Base-by-base conservation (phyloP, 495 filamentous ascomycete species). In the Opeltia flavorubescens region DNA sequence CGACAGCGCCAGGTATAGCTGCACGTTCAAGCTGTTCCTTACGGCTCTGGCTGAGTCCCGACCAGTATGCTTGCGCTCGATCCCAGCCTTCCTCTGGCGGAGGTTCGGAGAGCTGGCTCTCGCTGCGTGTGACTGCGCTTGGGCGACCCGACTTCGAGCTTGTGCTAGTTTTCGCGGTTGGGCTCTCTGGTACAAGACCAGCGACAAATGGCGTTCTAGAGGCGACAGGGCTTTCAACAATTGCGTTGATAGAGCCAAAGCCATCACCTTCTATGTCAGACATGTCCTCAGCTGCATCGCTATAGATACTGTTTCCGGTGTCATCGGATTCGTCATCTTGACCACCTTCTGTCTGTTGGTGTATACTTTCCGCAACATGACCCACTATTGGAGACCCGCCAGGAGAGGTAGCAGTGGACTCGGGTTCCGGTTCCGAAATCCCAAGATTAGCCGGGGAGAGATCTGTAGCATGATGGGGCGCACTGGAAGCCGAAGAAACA, bases 181-280 rank as follows among this genome's bases (percentile, higher is more conserved):
- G 43, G 18, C 35, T 33, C 18, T 47, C 15, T 29, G 30, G 29
- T 15, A 15, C 23, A 6, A 25, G 1, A 35, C 11, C 6, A 30
- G 18, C 43, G 23, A 41, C 47, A 33, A 18, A 43, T 9, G 42
- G 25, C 6, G 42, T 29, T 8, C 26, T 28, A 5, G 29, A 40
- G 40, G 47, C 30, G 4, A 49, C 49, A 15, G 80, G 74, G 42
- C 72, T 78, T 43, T 88, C 80, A 2, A 93, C 70, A 35, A 94
- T 80, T 24, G 88, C 88, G 63, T 94, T 77, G 38, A 95, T 76
- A 11, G 85, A 93, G 40, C 81, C 72, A 61, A 88, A 94, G 0
- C 82, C 84, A 51, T 80, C 77, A 4, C 79, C 80, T 33, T 83
- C 80, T 13, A 69, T 43, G 24, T 89, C 77, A 0, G 72, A 69